A percentile compares a stretch with the other conserved stretches of the same genome.
phyloP scores from a whole-genome alignment of 768 basidiomycete genomes.

The Rossbeevera mucosa region DNA sequence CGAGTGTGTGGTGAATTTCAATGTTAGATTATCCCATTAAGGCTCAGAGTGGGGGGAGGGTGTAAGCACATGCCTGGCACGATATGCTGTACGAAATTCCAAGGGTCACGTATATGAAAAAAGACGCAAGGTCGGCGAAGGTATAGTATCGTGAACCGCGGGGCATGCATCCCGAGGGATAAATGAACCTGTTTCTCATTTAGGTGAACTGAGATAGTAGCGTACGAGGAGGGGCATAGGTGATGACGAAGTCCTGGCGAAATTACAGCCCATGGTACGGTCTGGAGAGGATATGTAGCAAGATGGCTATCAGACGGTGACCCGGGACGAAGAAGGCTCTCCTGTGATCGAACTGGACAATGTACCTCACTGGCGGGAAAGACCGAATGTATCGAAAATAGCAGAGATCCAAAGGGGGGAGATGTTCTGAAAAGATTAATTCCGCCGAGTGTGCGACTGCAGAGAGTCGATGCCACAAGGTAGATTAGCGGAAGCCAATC shows the following conservation, averaged over 20 bases:
- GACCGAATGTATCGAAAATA: slow-evolving; percentile 28
- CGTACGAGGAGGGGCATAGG: background rate
- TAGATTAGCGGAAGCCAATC: slow-evolving; percentile 40
- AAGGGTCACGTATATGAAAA: slow-evolving; percentile 22
- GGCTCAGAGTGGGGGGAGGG: slow-evolving; percentile 6
- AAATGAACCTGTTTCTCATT: background rate
- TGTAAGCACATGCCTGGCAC: slow-evolving; percentile 17
- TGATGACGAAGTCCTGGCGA: slow-evolving; percentile 3
- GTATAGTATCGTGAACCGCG: slow-evolving; percentile 11
- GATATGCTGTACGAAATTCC: slow-evolving; percentile 14
- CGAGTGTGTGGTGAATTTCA: slow-evolving; percentile 9
- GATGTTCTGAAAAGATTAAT: slow-evolving; percentile 38
- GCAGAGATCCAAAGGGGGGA: slow-evolving; percentile 42
- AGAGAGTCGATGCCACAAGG: slow-evolving; percentile 37
- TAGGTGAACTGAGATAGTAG: background rate
- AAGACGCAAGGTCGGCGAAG: slow-evolving; percentile 7
- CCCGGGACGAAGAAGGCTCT: slow-evolving; percentile 12
- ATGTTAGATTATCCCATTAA: slow-evolving; percentile 19
- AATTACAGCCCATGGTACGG: slow-evolving; percentile 6
- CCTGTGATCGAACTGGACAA: slow-evolving; percentile 25
- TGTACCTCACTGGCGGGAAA: slow-evolving; percentile 33
- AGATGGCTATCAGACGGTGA: slow-evolving; percentile 18
- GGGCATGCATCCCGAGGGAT: background rate
- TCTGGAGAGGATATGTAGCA: slow-evolving; percentile 4
- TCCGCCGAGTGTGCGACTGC: slow-evolving; percentile 31